These are phyloP conservation scores for Cryptosporidium canis DNA, from an alignment of 169 alveolate species.

Conservation along the genomic window DNA sequence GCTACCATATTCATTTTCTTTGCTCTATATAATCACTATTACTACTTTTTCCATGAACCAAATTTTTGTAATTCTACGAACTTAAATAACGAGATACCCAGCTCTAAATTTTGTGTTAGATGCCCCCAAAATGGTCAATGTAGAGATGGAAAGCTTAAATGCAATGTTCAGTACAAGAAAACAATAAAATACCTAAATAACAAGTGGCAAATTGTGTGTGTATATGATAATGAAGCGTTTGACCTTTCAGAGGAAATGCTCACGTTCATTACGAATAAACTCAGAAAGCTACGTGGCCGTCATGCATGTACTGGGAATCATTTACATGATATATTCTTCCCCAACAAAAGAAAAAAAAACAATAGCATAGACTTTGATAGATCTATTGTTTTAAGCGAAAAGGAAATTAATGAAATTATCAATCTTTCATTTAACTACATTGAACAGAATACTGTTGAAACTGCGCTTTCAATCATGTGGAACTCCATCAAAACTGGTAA, in stretches of 20 bases:
- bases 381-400: slow-evolving; percentile 11
- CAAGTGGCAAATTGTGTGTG: slow-evolving; percentile 25
- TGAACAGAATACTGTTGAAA: background rate
- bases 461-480: slow-evolving; percentile 58
- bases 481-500: slow-evolving; percentile 42
- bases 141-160: slow-evolving; percentile 30
- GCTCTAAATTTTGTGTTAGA: background rate
- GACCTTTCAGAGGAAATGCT: slow-evolving; percentile 62
- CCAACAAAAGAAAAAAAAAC: background rate
- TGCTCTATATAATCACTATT: background rate
- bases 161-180: slow-evolving; percentile 25
- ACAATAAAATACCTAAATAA: background rate
- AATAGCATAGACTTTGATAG: background rate
- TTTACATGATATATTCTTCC: background rate
- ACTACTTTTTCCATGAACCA: slow-evolving; percentile 32
- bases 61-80: slow-evolving; percentile 23
- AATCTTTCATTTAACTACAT: slow-evolving; percentile 24
- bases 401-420: slow-evolving; percentile 32
- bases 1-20: background rate
- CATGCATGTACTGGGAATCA: background rate
- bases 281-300: slow-evolving; percentile 25
- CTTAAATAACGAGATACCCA: background rate
- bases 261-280: slow-evolving; percentile 18
- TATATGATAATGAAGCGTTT: slow-evolving; percentile 44
- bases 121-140: slow-evolving; percentile 42